These are phyloP conservation scores for Rasamsonia emersonii DNA, from an alignment of 2,329 filamentous ascomycete genomes.

Conservation along the genomic window DNA sequence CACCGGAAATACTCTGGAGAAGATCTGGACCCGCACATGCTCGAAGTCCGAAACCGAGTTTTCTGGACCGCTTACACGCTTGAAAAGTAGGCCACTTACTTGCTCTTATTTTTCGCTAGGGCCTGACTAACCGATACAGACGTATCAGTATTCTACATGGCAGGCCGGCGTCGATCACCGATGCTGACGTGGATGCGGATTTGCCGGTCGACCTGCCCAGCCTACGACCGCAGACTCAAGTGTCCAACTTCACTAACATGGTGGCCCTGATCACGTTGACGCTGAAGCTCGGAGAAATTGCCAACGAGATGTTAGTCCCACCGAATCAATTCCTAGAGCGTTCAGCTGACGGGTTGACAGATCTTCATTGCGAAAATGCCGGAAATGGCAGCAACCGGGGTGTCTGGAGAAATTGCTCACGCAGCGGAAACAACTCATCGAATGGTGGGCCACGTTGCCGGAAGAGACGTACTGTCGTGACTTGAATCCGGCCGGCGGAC, in stretches of 20 bases:
- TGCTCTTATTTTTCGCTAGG: background rate
- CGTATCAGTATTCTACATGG: constrained; percentile 50
- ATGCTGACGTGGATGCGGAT: constrained; percentile 46
- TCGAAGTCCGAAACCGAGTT: constrained; percentile 47
- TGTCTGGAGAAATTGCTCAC: constrained; percentile 32
- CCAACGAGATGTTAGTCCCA: constrained; percentile 31
- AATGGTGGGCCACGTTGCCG: constrained; percentile 35
- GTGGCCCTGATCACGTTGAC: constrained; percentile 40
- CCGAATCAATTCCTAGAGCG: background rate
- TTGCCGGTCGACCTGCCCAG: constrained; percentile 41
- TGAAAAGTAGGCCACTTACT: constrained; percentile 38
- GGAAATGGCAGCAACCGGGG: constrained; percentile 30
- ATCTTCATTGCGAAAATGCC: constrained; percentile 30
- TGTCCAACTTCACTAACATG: constrained; percentile 40
- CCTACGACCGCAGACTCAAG: constrained; percentile 32
- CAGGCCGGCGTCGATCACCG: constrained; percentile 45
- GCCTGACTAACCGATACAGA: constrained; percentile 21
- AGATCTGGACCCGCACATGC: constrained; percentile 39
- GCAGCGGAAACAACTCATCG: constrained; percentile 29
- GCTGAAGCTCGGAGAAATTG: constrained; percentile 30
- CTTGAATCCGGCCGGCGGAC: constrained; percentile 30
- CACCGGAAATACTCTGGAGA: constrained; percentile 44
- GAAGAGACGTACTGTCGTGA: constrained; percentile 32
- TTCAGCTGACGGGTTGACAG: constrained; percentile 21
- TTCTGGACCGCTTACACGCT: constrained; percentile 52